phyloP scores from a whole-genome alignment of 179 eudicot genomes.

The Silene coronaria region DNA sequence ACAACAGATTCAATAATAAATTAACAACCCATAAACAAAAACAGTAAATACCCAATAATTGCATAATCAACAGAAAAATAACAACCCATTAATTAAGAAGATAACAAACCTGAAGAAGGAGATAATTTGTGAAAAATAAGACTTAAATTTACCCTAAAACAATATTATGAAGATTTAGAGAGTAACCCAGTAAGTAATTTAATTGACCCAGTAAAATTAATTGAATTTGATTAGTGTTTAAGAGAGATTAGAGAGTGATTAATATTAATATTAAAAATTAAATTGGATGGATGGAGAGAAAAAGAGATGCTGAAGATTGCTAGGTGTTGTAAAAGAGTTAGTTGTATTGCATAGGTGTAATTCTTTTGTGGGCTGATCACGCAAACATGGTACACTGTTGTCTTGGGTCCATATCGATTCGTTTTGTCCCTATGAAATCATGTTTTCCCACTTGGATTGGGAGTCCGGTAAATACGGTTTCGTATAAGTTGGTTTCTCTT shows the following conservation, averaged over 20 bases:
- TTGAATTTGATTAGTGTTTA: not conserved
- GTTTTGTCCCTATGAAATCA: not conserved
- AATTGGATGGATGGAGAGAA: not conserved
- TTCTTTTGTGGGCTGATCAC: not conserved
- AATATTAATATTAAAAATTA: too few relatives aligned
- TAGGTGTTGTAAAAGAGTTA: too few relatives aligned
- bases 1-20: not conserved
- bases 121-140: not conserved
- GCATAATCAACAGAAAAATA: too few relatives aligned
- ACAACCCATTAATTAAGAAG: too few relatives aligned
- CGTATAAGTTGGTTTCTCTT: too few relatives aligned
- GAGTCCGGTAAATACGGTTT: too few relatives aligned
- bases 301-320: not conserved
- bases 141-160: not conserved
- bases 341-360: not conserved
- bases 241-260: slow-evolving; percentile 2
- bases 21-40: too few relatives aligned
- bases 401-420: not conserved
- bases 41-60: too few relatives aligned
- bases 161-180: not conserved
- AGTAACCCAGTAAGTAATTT: not conserved
- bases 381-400: not conserved
- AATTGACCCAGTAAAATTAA: not conserved
- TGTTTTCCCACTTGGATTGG: too few relatives aligned
- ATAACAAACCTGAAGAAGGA: not conserved